These are phyloP conservation scores for Populus tremula DNA, from an alignment of 345 rosid genomes.

Conservation along the genomic window DNA sequence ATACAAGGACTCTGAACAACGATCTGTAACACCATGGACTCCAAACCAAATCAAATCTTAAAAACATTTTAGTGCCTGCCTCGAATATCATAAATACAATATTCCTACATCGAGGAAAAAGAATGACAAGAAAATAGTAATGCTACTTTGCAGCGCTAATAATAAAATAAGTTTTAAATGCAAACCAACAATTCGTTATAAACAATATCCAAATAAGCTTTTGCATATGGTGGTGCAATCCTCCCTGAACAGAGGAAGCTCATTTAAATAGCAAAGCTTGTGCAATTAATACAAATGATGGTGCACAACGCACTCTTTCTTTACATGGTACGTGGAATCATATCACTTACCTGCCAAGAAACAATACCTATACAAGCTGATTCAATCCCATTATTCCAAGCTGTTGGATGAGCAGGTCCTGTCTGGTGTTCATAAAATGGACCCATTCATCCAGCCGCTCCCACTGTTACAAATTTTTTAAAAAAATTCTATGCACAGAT, in stretches of 20 bases:
- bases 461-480: neutral
- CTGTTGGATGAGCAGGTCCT: neutral
- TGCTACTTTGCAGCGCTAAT: neutral
- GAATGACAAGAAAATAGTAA: neutral
- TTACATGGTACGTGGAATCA: neutral
- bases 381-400: neutral
- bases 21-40: neutral
- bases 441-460: neutral
- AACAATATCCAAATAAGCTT: neutral
- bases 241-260: neutral
- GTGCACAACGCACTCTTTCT: neutral
- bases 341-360: neutral
- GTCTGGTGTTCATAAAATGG: neutral
- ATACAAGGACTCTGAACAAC: neutral
- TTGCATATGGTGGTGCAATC: neutral
- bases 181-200: neutral
- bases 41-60: neutral
- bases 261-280: neutral
- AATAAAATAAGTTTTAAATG: neutral
- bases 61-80: neutral
- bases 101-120: neutral
- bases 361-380: neutral
- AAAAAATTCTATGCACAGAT: neutral
- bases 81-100: neutral
- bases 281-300: neutral